phyloP scores from a whole-genome alignment of 2,329 filamentous ascomycete genomes.

The Alternaria rosae region DNA sequence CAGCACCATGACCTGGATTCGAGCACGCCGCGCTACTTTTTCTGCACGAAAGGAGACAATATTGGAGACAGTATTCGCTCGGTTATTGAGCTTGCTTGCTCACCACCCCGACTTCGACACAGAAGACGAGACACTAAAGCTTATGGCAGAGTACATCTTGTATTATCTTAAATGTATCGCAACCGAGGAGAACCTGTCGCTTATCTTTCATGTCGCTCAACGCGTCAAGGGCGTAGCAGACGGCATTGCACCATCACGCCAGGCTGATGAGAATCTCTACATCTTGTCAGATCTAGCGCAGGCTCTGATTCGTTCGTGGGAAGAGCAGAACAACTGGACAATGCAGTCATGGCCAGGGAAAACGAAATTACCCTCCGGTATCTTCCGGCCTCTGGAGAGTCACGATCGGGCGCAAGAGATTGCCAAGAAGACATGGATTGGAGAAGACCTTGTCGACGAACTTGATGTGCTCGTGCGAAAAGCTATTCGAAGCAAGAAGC shows the following conservation, averaged over 20 bases:
- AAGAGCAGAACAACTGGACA: slow-evolving; percentile 84
- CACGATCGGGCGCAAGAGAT: slow-evolving; percentile 84
- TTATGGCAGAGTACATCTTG: slow-evolving; percentile 87
- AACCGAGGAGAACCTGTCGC: slow-evolving; percentile 82
- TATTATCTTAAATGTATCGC: slow-evolving; percentile 87
- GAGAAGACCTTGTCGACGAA: slow-evolving; percentile 74
- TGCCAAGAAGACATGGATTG: slow-evolving; percentile 83
- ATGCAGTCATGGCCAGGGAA: slow-evolving; percentile 85
- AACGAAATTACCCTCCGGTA: slow-evolving; percentile 77
- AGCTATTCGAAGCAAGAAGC: slow-evolving; percentile 68
- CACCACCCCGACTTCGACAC: slow-evolving; percentile 88
- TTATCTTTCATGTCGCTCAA: slow-evolving; percentile 92
- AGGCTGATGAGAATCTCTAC: slow-evolving; percentile 75
- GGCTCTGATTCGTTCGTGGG: slow-evolving; percentile 81
- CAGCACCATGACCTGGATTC: slow-evolving; percentile 85
- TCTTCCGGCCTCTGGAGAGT: slow-evolving; percentile 78
- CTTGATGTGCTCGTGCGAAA: slow-evolving; percentile 79
- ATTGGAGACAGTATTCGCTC: slow-evolving; percentile 81
- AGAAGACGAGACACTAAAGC: slow-evolving; percentile 70
- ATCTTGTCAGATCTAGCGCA: slow-evolving; percentile 88
- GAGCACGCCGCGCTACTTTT: slow-evolving; percentile 76
- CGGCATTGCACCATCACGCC: slow-evolving; percentile 66
- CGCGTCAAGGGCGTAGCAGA: slow-evolving; percentile 90
- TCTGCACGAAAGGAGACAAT: slow-evolving; percentile 62
- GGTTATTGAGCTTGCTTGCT: slow-evolving; percentile 85